Evolutionary conservation across 768 basidiomycete species (phyloP).

Genomic region (Tricholomella constricta): DNA sequence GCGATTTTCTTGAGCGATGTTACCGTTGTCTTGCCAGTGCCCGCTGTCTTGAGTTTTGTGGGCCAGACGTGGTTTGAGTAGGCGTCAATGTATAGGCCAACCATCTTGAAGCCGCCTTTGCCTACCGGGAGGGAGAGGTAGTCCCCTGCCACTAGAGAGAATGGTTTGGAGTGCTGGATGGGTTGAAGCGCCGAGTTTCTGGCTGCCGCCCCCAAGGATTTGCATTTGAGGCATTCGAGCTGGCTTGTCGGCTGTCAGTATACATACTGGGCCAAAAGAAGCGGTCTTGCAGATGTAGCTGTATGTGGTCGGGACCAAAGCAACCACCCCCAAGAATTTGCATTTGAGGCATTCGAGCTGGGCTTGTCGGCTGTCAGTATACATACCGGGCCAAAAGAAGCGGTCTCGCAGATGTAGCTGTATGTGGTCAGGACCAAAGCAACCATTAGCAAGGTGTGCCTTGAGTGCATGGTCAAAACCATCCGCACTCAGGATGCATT

Average conservation of each 20-base stretch:
- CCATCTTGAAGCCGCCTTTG: constrained; percentile 25
- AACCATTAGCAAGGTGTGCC: neutral
- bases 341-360: too few relatives aligned
- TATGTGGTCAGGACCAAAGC: constrained; percentile 2
- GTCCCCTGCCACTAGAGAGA: constrained; percentile 37
- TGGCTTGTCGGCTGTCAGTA: too few relatives aligned
- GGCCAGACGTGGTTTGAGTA: constrained; percentile 32
- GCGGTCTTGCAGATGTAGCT: neutral
- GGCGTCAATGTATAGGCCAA: constrained; percentile 27
- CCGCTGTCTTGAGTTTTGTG: constrained; percentile 22
- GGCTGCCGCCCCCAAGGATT: too few relatives aligned
- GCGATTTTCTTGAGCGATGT: too few relatives aligned
- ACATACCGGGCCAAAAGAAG: too few relatives aligned
- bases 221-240: too few relatives aligned
- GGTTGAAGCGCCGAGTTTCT: constrained; percentile 37
- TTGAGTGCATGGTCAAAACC: neutral
- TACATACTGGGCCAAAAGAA: too few relatives aligned
- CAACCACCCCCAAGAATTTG: too few relatives aligned
- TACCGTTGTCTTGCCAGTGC: too few relatives aligned
- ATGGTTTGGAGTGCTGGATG: constrained; percentile 34
- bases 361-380: too few relatives aligned
- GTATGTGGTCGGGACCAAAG: constrained; percentile 2
- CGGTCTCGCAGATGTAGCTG: neutral
- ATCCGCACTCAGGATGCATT: neutral
- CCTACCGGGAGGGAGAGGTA: too few relatives aligned